Base-by-base conservation (phyloP, 2,329 filamentous ascomycete genomes). In the Aspergillus costaricaensis region DNA sequence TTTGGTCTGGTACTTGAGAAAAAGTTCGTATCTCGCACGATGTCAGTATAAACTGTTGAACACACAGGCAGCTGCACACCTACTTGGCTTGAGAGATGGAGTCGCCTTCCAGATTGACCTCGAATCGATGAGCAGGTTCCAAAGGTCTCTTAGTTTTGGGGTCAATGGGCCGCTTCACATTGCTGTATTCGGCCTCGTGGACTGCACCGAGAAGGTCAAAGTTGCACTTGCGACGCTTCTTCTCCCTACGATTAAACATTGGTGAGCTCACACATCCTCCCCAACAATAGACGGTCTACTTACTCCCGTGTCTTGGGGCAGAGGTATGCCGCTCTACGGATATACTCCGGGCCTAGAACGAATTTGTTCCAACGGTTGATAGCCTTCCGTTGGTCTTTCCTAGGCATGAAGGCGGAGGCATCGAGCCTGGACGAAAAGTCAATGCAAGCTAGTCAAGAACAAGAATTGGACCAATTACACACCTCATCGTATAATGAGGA, bases 401-500 rank as follows among this genome's bases (percentile, higher is more conserved):
- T 72, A n/a, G 80, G 69, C 59, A 74, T 75, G 66, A 78, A 82
- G 27, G 72, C 74, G 4, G 74, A 68, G 1, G 76, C 79, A 65
- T 80, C 75, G 48, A 82, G 71, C 52, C 78, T 80, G 47, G 9
- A 27, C 21, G 23, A 38, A 14, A 36, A 5, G 39, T 55, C 15
- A 43, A 50, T 39, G 32, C 32, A 39, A 52, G 43, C 27, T 41
- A 17, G 17, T 50, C 47, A 17, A 30, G 47, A 12, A 32, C n/a
- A 17, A 17, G 48, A 5, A 47, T 19, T 19, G 15, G 17, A 17
- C 19, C 17, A 49, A 32, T 52, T 2, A 58, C 64, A 25, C 61
- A 80, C 77, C 80, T 78, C 64, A 82, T 73, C 12, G 80, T 82
- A 65, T 82, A 98, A 72, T 97, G 92, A 48, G 93, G 92, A 75